Base-by-base conservation (phyloP, 108 stramenopile genomes). In the Nannochloropsis gaditana region DNA sequence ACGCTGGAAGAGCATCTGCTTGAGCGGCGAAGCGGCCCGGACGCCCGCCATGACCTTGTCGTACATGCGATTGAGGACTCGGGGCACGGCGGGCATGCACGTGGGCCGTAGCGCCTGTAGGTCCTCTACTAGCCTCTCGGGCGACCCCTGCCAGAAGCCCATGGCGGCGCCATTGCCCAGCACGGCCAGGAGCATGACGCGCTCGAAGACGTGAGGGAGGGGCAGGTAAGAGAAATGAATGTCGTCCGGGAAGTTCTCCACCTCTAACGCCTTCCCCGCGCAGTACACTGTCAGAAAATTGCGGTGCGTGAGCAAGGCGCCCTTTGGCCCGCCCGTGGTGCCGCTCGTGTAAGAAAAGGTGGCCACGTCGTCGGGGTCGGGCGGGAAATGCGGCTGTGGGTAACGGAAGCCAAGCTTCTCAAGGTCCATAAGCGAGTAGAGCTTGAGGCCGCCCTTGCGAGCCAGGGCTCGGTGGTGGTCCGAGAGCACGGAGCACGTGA, bases 121-220 rank as follows among this genome's bases (percentile, higher is more conserved):
- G 84, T 88, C 88, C 21, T 84, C 85, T 79, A 88, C 45, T 15
- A 88, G 81, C 44, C 79, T 44, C 15, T 31, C 21, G n/a, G 88
- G 88, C 11, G 84, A 80, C 5, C 84, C 84, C 42, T 83, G 82
- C n/a, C 43, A 88, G 83, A 88, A 85, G 42, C 88, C 88, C 42
- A 88, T 31, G 43, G 87, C 31, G 5, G 84, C 88, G 1, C 88
- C 88, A 17, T 17, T 43, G 43, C 42, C 43, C 11, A 84, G 44
- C 17, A 73, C 1, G 11, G 84, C 44, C 80, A 80, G 10, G 83
- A 83, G 86, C 41, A 81, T 41, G 21, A 81, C 80, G n/a, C 87
- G 92, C 91, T 97, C 98, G 90, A 96, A 96, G 83, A 97, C 96
- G 90, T 99, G 98, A 5, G 98, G 95, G 45, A 96, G 89, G 11